Evolutionary conservation across 805 yeast species (phyloP).

Genomic region (Candida montana): DNA sequence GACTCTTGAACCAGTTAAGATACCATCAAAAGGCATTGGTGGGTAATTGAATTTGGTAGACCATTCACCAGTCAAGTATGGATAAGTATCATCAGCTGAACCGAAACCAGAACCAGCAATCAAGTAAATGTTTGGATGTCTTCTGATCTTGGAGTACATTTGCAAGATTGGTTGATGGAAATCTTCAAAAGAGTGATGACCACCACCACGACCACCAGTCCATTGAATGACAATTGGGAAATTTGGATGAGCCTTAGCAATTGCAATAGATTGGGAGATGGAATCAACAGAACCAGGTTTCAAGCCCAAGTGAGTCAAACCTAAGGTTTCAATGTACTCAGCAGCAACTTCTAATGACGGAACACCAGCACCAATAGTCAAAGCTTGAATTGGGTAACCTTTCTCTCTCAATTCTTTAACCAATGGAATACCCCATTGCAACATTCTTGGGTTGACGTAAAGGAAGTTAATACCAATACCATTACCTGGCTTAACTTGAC

Average conservation of each 20-base stretch:
- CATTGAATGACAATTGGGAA: constrained; percentile 98
- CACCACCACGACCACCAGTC: constrained; percentile 99
- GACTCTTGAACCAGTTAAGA: constrained; percentile 91
- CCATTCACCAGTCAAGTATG: constrained; percentile 98
- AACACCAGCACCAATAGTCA: constrained; percentile 99
- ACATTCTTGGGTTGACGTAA: constrained; percentile 94
- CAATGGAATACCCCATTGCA: constrained; percentile 98
- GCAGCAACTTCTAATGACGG: constrained; percentile 96
- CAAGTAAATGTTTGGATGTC: constrained; percentile 80
- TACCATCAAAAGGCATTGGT: constrained; percentile 99
- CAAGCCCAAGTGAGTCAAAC: constrained; percentile 89
- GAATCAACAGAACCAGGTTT: constrained; percentile 98
- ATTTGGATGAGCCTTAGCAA: constrained; percentile 91
- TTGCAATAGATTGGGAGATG: constrained; percentile 75
- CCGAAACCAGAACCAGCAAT: constrained; percentile 99
- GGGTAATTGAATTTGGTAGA: constrained; percentile 83
- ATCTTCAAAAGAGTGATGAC: constrained; percentile 98
- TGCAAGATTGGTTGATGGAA: constrained; percentile 96
- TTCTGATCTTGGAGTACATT: constrained; percentile 93
- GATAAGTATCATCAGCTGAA: constrained; percentile 92
- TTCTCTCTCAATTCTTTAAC: constrained; percentile 80
- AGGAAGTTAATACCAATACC: constrained; percentile 90
- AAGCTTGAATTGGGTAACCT: constrained; percentile 94
- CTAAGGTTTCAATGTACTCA: constrained; percentile 90
- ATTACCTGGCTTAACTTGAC: constrained; percentile 70